Evolutionary conservation across 257 asterid genomes (phyloP), one percentile per base, ranked within the genome.

Genomic region (Verbena officinalis): DNA sequence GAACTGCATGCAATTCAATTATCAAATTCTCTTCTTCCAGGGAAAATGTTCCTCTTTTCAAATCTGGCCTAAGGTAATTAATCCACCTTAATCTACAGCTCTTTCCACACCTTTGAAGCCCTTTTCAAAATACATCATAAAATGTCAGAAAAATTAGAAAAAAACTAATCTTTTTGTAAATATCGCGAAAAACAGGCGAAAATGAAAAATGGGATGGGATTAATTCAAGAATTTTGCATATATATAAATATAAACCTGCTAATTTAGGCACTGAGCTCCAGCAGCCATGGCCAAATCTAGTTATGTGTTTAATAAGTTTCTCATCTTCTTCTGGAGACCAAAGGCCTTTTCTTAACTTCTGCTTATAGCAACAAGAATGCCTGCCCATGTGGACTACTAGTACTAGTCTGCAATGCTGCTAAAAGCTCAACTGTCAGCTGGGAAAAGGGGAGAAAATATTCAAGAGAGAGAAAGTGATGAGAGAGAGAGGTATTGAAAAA

Each of bases 311-410:
- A 4, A 80, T 74, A 43, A 90, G 95, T 50, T 90, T 87, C 61
- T 87, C 96, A 76, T 90, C 97, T 82, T 90, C 97, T 17, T 90
- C 96, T 0, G 97, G 97, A 1, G 97, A 90, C 97, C 97, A 90
- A 52, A 90, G 90, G 11, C 97, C 97, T 75, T 90, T 90, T 71
- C 96, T 78, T 11, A 87, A 55, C 78, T 87, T 90, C 82, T 87
- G 97, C 79, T 90, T 90, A 64, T 77, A 85, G 59, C 92, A 87
- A 58, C 96, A 87, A 60, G 96, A 87, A 69, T 90, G 95, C 69
- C 97, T 80, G n/a, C 95, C 97, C 97, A 90, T 71, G 59, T 74
- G 43, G 11, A 49, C 51, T 71, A 42, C 55, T 39, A 45, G 2
- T 27, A 27, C 4, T 51, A 11, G 7, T 49, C 21, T 53, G 40